Conservation (phyloP, 495 filamentous ascomycete species). For the Penicillium atrosanguineum region DNA sequence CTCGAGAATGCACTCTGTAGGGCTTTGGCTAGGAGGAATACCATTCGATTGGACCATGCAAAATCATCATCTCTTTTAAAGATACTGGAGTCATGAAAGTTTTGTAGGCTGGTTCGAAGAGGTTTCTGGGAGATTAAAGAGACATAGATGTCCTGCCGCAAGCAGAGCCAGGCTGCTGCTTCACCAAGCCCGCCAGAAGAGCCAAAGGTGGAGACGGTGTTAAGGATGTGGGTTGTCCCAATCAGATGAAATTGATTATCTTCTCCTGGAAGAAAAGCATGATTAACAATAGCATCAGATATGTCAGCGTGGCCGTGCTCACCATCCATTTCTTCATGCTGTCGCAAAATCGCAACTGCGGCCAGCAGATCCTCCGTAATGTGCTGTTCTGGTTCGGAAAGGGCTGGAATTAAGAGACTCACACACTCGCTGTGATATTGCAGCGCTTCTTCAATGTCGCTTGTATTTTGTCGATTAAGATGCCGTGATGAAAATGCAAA, state of each 20-base stretch:
- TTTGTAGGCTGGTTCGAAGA: constrained; percentile 24
- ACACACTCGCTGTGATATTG: constrained; percentile 30
- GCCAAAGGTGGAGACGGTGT: constrained; percentile 27
- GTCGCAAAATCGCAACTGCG: constrained; percentile 29
- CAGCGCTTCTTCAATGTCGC: constrained; percentile 22
- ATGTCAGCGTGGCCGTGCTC: neutral
- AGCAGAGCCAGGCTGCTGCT: constrained; percentile 33
- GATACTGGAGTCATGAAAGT: constrained; percentile 23
- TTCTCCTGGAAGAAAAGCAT: constrained; percentile 14
- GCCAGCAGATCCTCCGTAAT: constrained; percentile 30
- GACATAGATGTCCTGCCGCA: constrained; percentile 31
- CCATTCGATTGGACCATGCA: constrained; percentile 29
- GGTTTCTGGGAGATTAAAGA: constrained; percentile 27
- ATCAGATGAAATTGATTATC: constrained; percentile 33
- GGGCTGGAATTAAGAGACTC: constrained; percentile 23
- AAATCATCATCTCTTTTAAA: constrained; percentile 30
- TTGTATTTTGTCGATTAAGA: constrained; percentile 18
- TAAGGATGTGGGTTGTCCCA: constrained; percentile 29
- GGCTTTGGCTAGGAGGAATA: constrained; percentile 26
- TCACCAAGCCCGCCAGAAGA: constrained; percentile 29
- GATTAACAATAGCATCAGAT: no score
- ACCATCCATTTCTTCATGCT: constrained; percentile 35
- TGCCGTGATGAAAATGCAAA: constrained; percentile 33
- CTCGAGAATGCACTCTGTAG: constrained; percentile 22
- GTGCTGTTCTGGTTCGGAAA: constrained; percentile 19